Evolutionary conservation across 345 rosid species (phyloP).

Genomic region (Isatis tinctoria): DNA sequence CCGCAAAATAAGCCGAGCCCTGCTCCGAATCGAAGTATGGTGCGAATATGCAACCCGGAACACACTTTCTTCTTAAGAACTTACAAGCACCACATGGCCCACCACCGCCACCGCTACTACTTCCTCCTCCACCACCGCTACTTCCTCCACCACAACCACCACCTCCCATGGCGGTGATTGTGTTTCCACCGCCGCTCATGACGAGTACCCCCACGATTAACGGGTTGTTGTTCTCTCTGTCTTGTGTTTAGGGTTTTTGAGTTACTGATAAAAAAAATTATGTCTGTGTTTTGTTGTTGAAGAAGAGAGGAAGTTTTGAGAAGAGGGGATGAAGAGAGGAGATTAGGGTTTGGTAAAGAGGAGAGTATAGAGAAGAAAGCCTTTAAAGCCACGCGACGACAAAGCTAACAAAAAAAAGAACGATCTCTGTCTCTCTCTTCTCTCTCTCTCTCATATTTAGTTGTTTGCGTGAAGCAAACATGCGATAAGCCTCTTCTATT

Average conservation of each 20-base stretch:
- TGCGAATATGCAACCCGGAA: slow-evolving; percentile 74
- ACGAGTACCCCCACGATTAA: background rate
- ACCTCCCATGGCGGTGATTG: slow-evolving; percentile 41
- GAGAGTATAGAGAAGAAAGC: slow-evolving; percentile 35
- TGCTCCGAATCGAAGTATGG: slow-evolving; percentile 88
- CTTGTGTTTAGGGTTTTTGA: background rate
- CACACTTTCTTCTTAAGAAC: slow-evolving; percentile 76
- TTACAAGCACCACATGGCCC: slow-evolving; percentile 96
- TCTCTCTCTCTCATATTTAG: slow-evolving; percentile 44
- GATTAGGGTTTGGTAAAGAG: slow-evolving; percentile 49
- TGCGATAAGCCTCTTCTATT: slow-evolving; percentile 55
- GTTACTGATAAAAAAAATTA: background rate
- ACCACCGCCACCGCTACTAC: slow-evolving; percentile 30
- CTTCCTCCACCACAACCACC: slow-evolving; percentile 28
- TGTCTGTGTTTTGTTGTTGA: slow-evolving; percentile 1
- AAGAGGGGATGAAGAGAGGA: slow-evolving; percentile 12
- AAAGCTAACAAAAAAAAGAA: slow-evolving; percentile 41
- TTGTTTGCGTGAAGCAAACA: slow-evolving; percentile 99
- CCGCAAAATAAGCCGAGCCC: slow-evolving; percentile 80
- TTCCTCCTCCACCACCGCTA: slow-evolving; percentile 15
- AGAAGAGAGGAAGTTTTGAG: slow-evolving; percentile 1
- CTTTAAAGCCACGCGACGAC: slow-evolving; percentile 98
- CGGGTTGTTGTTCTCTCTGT: background rate
- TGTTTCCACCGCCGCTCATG: slow-evolving; percentile 57
- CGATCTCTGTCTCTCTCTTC: slow-evolving; percentile 1